These are phyloP conservation scores for Daedaleopsis sinensis DNA, from an alignment of 768 basidiomycete species.

Conservation along the genomic window DNA sequence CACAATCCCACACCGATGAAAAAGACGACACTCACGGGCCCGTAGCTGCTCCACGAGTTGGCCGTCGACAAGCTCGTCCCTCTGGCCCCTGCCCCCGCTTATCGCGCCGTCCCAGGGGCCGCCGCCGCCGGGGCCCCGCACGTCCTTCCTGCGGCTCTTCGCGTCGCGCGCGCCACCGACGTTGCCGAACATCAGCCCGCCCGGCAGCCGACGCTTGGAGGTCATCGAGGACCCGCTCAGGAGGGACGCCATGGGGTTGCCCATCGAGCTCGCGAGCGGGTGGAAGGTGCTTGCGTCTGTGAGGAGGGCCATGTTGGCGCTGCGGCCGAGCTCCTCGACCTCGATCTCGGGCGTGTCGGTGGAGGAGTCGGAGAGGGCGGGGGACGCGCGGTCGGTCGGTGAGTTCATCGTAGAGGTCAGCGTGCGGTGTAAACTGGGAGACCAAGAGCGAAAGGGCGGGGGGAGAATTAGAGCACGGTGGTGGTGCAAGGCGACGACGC, in stretches of 20 bases:
- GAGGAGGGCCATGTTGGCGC: not conserved
- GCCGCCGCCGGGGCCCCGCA: not conserved
- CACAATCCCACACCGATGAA: not conserved
- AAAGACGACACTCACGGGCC: conserved; percentile 16
- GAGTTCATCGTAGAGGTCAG: conserved; percentile 21
- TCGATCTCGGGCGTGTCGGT: conserved; percentile 23
- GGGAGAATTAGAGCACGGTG: no score
- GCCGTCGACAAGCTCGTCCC: conserved; percentile 29
- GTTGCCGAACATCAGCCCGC: not conserved
- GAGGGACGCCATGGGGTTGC: not conserved
- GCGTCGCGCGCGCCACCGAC: conserved; percentile 18
- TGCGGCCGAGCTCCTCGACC: not conserved
- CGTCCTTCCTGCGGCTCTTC: conserved; percentile 27
- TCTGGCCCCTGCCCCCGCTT: conserved; percentile 9
- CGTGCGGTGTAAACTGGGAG: not conserved
- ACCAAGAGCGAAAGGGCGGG: not conserved
- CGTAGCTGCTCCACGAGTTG: conserved; percentile 25
- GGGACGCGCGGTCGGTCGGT: conserved; percentile 25
- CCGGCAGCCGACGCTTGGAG: conserved; percentile 15
- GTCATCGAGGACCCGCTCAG: not conserved
- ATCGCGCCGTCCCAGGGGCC: conserved; percentile 6
- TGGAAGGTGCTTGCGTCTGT: no score
- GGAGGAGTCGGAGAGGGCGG: conserved; percentile 24
- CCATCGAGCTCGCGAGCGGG: no score
- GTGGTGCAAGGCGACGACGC: no score